phyloP scores from a whole-genome alignment of 2,329 filamentous ascomycete species.

The Diaporthe sp. region DNA sequence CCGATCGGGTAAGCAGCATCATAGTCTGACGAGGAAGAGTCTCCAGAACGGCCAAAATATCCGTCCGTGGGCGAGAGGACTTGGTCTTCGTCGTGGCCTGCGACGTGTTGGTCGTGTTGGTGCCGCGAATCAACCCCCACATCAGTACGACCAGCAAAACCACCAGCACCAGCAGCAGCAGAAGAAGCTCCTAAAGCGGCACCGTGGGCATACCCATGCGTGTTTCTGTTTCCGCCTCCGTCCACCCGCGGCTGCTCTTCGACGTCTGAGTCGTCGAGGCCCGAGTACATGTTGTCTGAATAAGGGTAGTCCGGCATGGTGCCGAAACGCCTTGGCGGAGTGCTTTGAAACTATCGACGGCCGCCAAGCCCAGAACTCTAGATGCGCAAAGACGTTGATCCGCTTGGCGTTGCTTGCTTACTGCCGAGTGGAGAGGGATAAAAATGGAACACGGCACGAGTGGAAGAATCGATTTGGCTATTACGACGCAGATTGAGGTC shows the following conservation, averaged over 20 bases:
- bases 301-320: constrained; percentile 59
- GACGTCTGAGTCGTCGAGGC: constrained; percentile 45
- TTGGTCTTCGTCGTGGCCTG: constrained; percentile 42
- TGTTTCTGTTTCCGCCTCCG: constrained; percentile 31
- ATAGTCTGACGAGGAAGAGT: constrained; percentile 22
- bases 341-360: constrained; percentile 40
- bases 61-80: constrained; percentile 64
- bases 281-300: constrained; percentile 61
- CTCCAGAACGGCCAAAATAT: constrained; percentile 57
- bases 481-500: constrained; percentile 6
- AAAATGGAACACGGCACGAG: constrained; percentile 14
- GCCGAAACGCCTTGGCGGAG: constrained; percentile 42
- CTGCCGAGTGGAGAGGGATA: constrained; percentile 22
- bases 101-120: constrained; percentile 14
- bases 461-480: neutral
- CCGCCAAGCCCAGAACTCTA: neutral
- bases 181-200: neutral
- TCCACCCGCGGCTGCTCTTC: constrained; percentile 40
- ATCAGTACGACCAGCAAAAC: neutral
- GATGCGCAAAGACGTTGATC: constrained; percentile 20
- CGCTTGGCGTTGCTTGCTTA: constrained; percentile 36
- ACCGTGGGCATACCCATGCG: constrained; percentile 19
- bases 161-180: neutral
- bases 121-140: constrained; percentile 3
- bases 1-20: constrained; percentile 41